These are phyloP conservation scores for Fomitopsis palustris DNA, from an alignment of 1,284 basidiomycete genomes.

Conservation along the genomic window DNA sequence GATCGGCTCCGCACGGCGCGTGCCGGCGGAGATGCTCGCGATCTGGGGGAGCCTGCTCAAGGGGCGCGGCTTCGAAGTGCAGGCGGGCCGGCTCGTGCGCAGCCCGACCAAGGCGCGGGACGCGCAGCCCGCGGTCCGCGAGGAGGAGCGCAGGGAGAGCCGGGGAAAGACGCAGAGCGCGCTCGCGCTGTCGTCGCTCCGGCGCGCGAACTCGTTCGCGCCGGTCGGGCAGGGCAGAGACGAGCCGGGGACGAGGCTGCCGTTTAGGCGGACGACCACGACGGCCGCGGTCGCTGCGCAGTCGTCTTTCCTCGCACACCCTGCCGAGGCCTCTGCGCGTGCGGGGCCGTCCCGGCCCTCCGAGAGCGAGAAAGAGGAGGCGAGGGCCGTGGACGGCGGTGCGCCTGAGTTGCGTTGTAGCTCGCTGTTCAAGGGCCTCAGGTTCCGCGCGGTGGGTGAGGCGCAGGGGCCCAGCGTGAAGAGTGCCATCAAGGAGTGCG, in stretches of 20 bases:
- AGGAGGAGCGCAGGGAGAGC: conserved; percentile 1
- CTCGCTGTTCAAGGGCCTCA: conserved; percentile 48
- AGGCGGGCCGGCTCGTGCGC: conserved; percentile 49
- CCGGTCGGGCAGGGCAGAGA: conserved; percentile 29
- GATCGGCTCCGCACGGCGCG: conserved; percentile 47
- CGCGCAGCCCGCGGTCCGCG: background rate
- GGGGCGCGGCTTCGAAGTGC: conserved; percentile 58
- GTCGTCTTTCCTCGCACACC: conserved; percentile 15
- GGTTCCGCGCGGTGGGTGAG: conserved; percentile 60
- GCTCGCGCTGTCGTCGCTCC: conserved; percentile 50
- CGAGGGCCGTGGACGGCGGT: background rate
- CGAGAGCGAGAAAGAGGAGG: background rate
- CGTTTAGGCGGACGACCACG: conserved; percentile 40
- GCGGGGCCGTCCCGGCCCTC: conserved; percentile 4
- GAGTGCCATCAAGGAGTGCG: conserved; percentile 52
- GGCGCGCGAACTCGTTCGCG: conserved; percentile 56
- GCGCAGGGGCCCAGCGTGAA: conserved; percentile 53
- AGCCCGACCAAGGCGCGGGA: conserved; percentile 47
- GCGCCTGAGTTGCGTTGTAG: background rate
- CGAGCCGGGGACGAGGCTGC: conserved; percentile 34
- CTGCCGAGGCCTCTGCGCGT: background rate
- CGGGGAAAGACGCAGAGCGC: conserved; percentile 19
- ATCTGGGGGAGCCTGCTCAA: conserved; percentile 67
- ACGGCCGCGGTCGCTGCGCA: conserved; percentile 12
- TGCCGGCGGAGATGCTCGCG: conserved; percentile 55